Conservation (phyloP, 257 asterid species). For the Agastache rugosa region DNA sequence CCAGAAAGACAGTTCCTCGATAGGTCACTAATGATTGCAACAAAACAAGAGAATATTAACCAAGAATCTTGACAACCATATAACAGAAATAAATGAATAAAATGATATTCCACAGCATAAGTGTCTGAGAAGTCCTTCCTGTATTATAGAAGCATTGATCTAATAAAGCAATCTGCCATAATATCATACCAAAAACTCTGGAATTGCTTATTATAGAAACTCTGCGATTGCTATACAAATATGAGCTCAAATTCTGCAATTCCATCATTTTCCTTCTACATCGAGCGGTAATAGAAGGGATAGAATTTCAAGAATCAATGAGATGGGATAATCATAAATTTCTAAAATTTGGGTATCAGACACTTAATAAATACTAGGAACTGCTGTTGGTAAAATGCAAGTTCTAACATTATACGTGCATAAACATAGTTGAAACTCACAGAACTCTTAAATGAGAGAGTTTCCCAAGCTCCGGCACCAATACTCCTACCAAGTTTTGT, state of each 20-base stretch:
- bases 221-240: neutral
- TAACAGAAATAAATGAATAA: neutral
- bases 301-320: neutral
- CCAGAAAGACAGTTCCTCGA: conserved; percentile 75
- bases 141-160: neutral
- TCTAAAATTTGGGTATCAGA: neutral
- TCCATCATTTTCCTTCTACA: neutral
- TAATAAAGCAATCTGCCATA: neutral
- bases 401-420: neutral
- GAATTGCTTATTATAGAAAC: neutral
- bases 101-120: neutral
- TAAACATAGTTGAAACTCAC: conserved; percentile 53
- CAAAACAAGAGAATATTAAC: conserved; percentile 29
- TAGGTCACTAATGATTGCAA: conserved; percentile 46
- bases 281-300: neutral
- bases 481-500: conserved; percentile 60
- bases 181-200: neutral
- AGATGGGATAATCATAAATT: neutral
- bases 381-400: neutral
- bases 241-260: neutral
- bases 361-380: neutral
- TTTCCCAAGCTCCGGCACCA: conserved; percentile 78
- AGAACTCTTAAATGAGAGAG: conserved; percentile 66
- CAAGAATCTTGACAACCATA: neutral
- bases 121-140: neutral